Evolutionary conservation across 2,329 filamentous ascomycete species (phyloP).

Genomic region (Alternaria sp.): DNA sequence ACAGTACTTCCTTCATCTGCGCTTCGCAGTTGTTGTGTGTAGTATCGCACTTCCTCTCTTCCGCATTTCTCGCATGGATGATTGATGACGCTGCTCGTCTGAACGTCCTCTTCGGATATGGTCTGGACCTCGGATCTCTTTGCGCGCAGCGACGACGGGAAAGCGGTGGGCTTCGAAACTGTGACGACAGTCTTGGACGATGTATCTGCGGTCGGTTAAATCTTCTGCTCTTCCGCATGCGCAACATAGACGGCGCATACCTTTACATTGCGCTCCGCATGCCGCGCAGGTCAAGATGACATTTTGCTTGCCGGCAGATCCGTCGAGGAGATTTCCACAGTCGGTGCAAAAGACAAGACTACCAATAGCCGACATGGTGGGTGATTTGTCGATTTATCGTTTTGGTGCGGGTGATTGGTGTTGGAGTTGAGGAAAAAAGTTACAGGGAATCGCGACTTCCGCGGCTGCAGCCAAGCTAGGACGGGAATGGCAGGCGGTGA

Average conservation of each 20-base stretch:
- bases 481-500: conserved; percentile 34
- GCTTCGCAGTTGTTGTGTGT: conserved; percentile 83
- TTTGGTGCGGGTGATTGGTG: conserved; percentile 1
- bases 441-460: conserved; percentile 25
- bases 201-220: conserved; percentile 25
- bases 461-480: conserved; percentile 19
- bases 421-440: conserved; percentile 25
- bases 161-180: conserved; percentile 84
- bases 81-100: conserved; percentile 72
- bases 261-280: conserved; percentile 70
- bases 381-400: conserved; percentile 4
- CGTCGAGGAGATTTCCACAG: conserved; percentile 88
- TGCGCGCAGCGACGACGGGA: conserved; percentile 86
- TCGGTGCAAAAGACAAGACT: conserved; percentile 91
- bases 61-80: conserved; percentile 83
- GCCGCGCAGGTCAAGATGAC: conserved; percentile 82
- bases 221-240: not conserved
- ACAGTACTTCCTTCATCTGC: conserved; percentile 95
- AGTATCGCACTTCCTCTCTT: conserved; percentile 80
- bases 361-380: conserved; percentile 82
- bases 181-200: conserved; percentile 77
- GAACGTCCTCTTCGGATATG: conserved; percentile 76
- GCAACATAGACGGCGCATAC: not conserved
- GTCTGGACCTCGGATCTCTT: conserved; percentile 87
- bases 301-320: conserved; percentile 77